Evolutionary conservation across 148 eudicot species (phyloP), one percentile per base, ranked within the genome.

Genomic region (Camellia japonica): DNA sequence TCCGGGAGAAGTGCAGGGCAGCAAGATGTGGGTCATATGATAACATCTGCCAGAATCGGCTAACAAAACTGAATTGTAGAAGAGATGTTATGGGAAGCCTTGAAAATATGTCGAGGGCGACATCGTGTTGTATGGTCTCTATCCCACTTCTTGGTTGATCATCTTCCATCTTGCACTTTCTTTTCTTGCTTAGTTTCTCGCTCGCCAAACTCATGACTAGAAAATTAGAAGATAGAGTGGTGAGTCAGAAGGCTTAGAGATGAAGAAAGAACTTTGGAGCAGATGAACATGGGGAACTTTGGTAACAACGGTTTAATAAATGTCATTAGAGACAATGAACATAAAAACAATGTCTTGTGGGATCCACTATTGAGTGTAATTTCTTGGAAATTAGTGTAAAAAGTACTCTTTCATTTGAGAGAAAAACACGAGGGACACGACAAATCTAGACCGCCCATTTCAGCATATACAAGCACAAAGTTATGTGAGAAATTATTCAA

Each of bases 81-180:
- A 87, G 74, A 54, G 89, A 84, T 46, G 82, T 61, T 13, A 82
- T 58, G 6, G 87, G 83, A 3, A 87, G 81, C 73, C 85, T 84
- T 49, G 85, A 76, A 44, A 87, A 70, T 73, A 87, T 77, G 42
- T 80, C 82, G 1, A 80, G 56, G 41, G 69, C 78, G 2, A 84
- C 6, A 5, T 87, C 89, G 3, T 46, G 65, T 3, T 85, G 87
- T 43, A 87, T 64, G 49, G 4, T 38, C 18, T 79, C 73, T 20
- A 83, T 59, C 79, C 63, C 62, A 4, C 30, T 52, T 61, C 73
- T 58, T 51, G 72, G 43, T 68, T 79, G 51, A 71, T 60, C 18
- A 49, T 70, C 13, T 60, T 60, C 71, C 42, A 14, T 38, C 15
- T 77, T 65, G 73, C 44, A 42, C 15, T 65, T 71, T 54, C 10